Percentiles rank a stretch among this genome's conserved stretches.
Conservation (phyloP, 805 yeast genomes). For the Schwanniomyces polymorphus region DNA sequence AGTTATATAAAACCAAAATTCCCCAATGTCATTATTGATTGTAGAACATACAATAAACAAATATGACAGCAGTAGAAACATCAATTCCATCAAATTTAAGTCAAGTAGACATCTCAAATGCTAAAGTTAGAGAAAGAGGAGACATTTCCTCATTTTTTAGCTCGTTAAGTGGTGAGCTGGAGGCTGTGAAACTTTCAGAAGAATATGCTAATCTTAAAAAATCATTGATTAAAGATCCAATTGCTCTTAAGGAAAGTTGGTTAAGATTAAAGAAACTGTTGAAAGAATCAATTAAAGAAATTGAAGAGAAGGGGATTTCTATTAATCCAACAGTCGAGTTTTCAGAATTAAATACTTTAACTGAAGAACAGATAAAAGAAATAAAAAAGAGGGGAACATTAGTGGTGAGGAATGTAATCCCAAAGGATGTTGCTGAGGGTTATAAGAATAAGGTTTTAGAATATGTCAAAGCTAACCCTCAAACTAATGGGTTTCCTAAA, state of each 20-base stretch:
- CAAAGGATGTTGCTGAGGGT: constrained; percentile 16
- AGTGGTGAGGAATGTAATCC: constrained; percentile 31
- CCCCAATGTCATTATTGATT: no score
- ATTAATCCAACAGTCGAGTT: constrained; percentile 22
- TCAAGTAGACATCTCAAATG: constrained; percentile 7
- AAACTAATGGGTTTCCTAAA: constrained; percentile 23
- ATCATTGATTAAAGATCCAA: constrained; percentile 2
- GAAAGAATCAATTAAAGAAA: constrained; percentile 16
- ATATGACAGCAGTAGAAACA: neutral
- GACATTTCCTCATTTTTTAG: constrained; percentile 13
- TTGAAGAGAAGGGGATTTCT: constrained; percentile 17
- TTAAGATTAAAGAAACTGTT: constrained; percentile 21
- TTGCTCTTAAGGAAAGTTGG: constrained; percentile 16
- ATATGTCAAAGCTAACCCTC: constrained; percentile 25
- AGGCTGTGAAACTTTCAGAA: constrained; percentile 1
- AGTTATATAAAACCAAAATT: no score
- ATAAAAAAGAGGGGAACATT: constrained; percentile 20
- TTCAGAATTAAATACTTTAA: constrained; percentile 10
- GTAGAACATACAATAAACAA: no score
- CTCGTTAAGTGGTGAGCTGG: neutral
- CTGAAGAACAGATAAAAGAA: neutral
- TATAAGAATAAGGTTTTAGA: constrained; percentile 19
- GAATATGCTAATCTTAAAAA: constrained; percentile 3
- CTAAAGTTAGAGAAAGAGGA: constrained; percentile 7
- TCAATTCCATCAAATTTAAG: neutral